Evolutionary conservation across 495 filamentous ascomycete species (phyloP).

Genomic region (Penicillium pancosmium): DNA sequence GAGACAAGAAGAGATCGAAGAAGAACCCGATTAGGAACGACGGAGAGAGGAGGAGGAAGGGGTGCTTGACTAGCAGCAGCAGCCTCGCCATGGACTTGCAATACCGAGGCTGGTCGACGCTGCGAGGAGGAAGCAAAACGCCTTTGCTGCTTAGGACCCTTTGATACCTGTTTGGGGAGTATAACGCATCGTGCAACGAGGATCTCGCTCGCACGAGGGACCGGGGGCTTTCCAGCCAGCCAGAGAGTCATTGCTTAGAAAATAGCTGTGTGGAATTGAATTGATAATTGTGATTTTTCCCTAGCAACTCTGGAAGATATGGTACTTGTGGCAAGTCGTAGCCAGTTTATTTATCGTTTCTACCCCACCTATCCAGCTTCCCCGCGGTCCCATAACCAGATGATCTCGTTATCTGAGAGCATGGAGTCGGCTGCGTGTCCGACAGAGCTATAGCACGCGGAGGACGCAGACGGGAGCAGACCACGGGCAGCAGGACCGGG

Average conservation of each 20-base stretch:
- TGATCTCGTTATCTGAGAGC: slow-evolving; percentile 11
- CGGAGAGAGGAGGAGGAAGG: slow-evolving; percentile 60
- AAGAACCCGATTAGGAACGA: slow-evolving; percentile 67
- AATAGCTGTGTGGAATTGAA: neutral
- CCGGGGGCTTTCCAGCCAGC: slow-evolving; percentile 16
- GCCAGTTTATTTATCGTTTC: slow-evolving; percentile 18
- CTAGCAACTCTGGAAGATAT: slow-evolving; percentile 5
- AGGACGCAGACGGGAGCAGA: neutral
- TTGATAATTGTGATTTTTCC: neutral
- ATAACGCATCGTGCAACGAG: slow-evolving; percentile 12
- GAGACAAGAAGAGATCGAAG: slow-evolving; percentile 76
- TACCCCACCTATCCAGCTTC: slow-evolving; percentile 17
- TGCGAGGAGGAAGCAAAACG: slow-evolving; percentile 1
- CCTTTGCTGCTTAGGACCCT: slow-evolving; percentile 3
- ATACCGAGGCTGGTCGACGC: slow-evolving; percentile 16
- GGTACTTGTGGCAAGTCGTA: neutral
- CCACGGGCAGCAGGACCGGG: neutral
- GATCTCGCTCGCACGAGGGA: slow-evolving; percentile 13
- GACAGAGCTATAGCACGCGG: slow-evolving; percentile 8
- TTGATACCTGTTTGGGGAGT: neutral
- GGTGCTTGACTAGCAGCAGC: slow-evolving; percentile 3
- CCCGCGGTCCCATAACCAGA: slow-evolving; percentile 9
- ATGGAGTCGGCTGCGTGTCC: slow-evolving; percentile 11
- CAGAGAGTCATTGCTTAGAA: slow-evolving; percentile 15
- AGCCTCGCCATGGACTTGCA: slow-evolving; percentile 9